Evolutionary conservation across 805 yeast species (phyloP).

Genomic region (Yarrowia yakushimensis): DNA sequence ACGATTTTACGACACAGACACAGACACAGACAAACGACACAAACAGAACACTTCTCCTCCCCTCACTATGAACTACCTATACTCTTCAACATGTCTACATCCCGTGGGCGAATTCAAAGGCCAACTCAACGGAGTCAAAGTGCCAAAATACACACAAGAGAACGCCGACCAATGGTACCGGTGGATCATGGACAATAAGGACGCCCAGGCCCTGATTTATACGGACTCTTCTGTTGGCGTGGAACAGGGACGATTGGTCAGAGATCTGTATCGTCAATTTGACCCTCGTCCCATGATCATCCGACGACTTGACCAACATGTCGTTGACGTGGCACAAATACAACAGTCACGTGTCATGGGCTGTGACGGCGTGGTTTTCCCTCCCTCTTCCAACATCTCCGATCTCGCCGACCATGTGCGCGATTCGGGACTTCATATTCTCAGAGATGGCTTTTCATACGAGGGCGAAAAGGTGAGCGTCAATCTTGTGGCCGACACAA

Average conservation of each 20-base stretch:
- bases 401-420: not conserved
- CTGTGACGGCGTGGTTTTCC: slow-evolving; percentile 9
- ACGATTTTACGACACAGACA: not conserved
- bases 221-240: not conserved
- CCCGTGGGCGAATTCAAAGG: slow-evolving; percentile 24
- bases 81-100: slow-evolving; percentile 9
- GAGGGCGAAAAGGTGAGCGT: slow-evolving; percentile 19
- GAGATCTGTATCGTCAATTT: slow-evolving; percentile 11
- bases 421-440: slow-evolving; percentile 5
- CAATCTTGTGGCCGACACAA: not conserved
- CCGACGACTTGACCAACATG: not conserved
- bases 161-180: not conserved
- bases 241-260: slow-evolving; percentile 5
- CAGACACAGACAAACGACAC: not conserved
- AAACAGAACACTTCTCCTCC: too few species aligned
- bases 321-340: not conserved
- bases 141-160: not conserved
- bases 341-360: slow-evolving; percentile 19
- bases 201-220: slow-evolving; percentile 8
- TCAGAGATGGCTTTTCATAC: not conserved
- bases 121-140: not conserved
- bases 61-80: not conserved
- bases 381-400: not conserved
- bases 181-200: slow-evolving; percentile 11
- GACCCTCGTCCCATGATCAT: slow-evolving; percentile 16